Conservation (phyloP, 2,329 filamentous ascomycete species). For the Colletotrichum tropicale region DNA sequence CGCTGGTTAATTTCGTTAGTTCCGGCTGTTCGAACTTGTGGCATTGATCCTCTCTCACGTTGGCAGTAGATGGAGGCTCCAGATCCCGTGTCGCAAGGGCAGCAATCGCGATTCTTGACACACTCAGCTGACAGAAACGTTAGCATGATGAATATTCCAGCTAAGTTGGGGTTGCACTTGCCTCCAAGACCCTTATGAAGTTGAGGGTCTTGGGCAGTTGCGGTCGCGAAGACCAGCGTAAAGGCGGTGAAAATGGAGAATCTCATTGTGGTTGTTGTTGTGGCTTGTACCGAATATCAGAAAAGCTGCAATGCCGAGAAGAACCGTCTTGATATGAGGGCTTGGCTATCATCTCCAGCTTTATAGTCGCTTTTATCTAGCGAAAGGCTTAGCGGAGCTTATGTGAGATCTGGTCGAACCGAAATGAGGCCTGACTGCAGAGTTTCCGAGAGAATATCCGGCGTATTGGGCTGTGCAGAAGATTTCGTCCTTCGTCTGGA, state of each 20-base stretch:
- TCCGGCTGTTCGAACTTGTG: accelerated
- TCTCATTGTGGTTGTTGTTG: neutral
- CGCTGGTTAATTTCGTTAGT: neutral
- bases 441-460: neutral
- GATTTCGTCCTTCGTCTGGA: accelerated
- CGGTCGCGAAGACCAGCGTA: neutral
- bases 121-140: neutral
- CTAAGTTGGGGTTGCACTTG: accelerated
- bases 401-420: neutral
- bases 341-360: neutral
- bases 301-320: no score
- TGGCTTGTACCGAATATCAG: neutral
- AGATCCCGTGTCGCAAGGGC: neutral
- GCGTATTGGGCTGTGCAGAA: neutral
- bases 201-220: neutral
- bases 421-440: neutral
- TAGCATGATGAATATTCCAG: no score
- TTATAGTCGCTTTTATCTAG: neutral
- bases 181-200: neutral
- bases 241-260: neutral
- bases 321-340: no score
- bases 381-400: neutral
- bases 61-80: neutral
- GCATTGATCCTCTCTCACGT: neutral
- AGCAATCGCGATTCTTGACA: neutral